Conservation (phyloP, 306 rosid species). For the Gastrolobium villosum region DNA sequence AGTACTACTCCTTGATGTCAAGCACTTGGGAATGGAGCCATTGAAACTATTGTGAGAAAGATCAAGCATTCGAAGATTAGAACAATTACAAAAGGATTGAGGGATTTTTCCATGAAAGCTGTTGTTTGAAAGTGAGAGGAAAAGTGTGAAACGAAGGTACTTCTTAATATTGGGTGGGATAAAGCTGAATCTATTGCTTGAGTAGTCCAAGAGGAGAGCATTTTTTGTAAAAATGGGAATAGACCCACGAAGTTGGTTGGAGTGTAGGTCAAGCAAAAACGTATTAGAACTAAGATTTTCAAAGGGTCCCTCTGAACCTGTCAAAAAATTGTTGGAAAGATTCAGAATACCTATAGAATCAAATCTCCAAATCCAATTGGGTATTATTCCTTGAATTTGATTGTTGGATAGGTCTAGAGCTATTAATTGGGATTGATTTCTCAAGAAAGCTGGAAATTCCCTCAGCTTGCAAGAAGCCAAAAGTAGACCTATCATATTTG, state of each 20-base stretch:
- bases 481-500: constrained; percentile 10
- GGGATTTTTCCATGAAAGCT: constrained; percentile 24
- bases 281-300: constrained; percentile 4
- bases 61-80: constrained; percentile 47
- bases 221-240: neutral
- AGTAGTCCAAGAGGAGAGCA: constrained; percentile 42
- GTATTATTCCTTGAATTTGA: constrained; percentile 55
- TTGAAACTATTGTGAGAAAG: constrained; percentile 46
- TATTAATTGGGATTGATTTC: constrained; percentile 20
- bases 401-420: constrained; percentile 59
- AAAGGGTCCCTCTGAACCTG: constrained; percentile 37
- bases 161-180: constrained; percentile 33
- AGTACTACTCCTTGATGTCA: neutral
- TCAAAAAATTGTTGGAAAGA: constrained; percentile 64
- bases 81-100: constrained; percentile 35
- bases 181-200: constrained; percentile 52
- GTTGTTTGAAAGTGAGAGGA: constrained; percentile 40
- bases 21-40: constrained; percentile 47
- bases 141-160: neutral
- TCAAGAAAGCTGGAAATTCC: constrained; percentile 52
- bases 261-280: constrained; percentile 51
- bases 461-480: constrained; percentile 56
- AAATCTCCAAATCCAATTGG: constrained; percentile 70
- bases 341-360: constrained; percentile 18
- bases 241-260: constrained; percentile 55